These are phyloP conservation scores for Fusarium veterinarium DNA, from an alignment of 2,329 filamentous ascomycete genomes.

Conservation along the genomic window DNA sequence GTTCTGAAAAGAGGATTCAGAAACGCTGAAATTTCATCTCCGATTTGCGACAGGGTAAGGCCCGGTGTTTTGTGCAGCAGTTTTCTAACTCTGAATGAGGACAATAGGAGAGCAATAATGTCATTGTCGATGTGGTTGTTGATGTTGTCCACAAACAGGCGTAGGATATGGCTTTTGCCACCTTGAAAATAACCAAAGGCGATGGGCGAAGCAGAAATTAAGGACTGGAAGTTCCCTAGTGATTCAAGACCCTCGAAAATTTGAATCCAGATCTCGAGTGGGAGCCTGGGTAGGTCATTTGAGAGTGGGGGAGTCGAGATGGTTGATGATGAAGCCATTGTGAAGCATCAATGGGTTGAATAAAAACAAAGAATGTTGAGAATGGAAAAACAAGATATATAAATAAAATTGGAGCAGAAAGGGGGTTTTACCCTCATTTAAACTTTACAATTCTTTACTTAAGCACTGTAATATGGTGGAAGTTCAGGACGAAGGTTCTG, in stretches of 20 bases:
- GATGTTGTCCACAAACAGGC: no score
- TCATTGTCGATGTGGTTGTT: no score
- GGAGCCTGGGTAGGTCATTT: not conserved
- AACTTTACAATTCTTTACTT: not conserved
- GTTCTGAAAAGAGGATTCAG: no score
- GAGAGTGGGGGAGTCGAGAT: not conserved
- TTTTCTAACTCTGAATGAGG: not conserved
- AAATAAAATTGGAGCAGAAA: not conserved
- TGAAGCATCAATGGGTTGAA: not conserved
- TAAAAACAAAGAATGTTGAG: accelerated
- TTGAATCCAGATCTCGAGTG: not conserved
- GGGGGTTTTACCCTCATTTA: not conserved
- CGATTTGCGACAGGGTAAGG: no score
- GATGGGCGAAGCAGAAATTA: not conserved
- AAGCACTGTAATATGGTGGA: not conserved
- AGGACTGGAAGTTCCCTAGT: no score
- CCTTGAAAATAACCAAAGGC: not conserved
- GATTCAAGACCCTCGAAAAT: not conserved
- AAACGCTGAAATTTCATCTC: no score
- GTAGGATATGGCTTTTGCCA: not conserved
- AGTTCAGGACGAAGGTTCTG: accelerated
- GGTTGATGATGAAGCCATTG: not conserved
- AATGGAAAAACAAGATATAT: not conserved
- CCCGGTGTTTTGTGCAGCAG: no score
- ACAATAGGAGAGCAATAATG: not conserved